Base-by-base conservation (phyloP, 495 filamentous ascomycete species). In the Neurospora terricola region DNA sequence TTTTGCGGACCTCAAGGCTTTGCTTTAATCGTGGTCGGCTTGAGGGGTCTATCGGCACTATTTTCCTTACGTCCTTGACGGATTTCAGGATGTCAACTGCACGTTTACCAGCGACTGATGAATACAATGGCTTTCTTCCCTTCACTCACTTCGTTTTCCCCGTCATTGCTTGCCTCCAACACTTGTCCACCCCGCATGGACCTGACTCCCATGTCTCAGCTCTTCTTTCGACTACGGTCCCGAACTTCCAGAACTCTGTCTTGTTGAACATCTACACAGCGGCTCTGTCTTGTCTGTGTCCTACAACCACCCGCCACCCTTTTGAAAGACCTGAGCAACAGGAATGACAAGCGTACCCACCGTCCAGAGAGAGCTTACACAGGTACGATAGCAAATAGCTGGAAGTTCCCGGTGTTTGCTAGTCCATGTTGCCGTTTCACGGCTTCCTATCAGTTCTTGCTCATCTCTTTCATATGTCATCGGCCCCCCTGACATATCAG, bases 1-100 rank as follows among this genome's bases (percentile, higher is more conserved):
- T 10, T 84, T 82, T 73, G 76, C 77, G 69, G 59, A 72, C 11
- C 72, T 83, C 59, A 83, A 81, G 73, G 79, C 79, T 2, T 59
- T 78, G 36, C 75, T 84, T 42, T 84, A 70, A 78, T 14, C 14
- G 27, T 34, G 54, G 54, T 39, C 3, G 18, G 23, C 43, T 27
- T 14, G 48, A 59, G 0, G 48, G 48, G 3, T 59, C 11, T 27
- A 14, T 59, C 11, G 48, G 21, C 40, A 16, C 18, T 43, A 43
- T n/a, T 43, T 43, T 43, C 18, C 40, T 43, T 43, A 0, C 40
- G 0, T 48, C n/a, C n/a, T 11, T 18, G 43, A 21, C 43, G n/a
- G 18, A 5, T 23, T 21, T 48, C 18, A 48, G 18, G 1, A 21
- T 10, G 43, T 23, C 11, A 21, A 5, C n/a, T 48, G 8, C 43